These are phyloP conservation scores for Lasiosphaeriaceae sp. DNA, from an alignment of 495 filamentous ascomycete species.

Conservation along the genomic window DNA sequence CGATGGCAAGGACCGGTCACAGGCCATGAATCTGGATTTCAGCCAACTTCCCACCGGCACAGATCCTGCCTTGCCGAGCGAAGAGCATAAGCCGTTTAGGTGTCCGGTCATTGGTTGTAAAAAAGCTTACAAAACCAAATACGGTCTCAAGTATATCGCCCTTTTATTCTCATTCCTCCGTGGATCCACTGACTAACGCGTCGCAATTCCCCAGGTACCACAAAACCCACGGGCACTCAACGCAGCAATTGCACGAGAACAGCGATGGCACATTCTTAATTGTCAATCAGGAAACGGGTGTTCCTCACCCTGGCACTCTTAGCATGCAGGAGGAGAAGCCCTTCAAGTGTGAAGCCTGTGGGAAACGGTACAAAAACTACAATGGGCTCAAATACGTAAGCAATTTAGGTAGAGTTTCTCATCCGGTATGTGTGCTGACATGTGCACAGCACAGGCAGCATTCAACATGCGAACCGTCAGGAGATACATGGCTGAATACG, in stretches of 20 bases:
- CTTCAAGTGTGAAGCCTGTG: constrained; percentile 92
- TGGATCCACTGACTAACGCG: constrained; percentile 31
- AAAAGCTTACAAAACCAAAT: constrained; percentile 99
- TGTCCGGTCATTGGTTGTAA: constrained; percentile 98
- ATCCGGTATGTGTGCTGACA: constrained; percentile 5
- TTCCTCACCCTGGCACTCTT: constrained; percentile 89
- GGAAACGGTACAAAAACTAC: constrained; percentile 98
- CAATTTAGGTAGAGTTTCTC: neutral
- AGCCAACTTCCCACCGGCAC: constrained; percentile 69
- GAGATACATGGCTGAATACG: too few relatives aligned
- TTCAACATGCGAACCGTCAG: constrained; percentile 66
- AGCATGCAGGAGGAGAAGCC: constrained; percentile 99
- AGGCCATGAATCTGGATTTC: constrained; percentile 59
- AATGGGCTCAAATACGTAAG: constrained; percentile 87
- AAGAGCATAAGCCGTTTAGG: constrained; percentile 90
- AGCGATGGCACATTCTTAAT: constrained; percentile 96
- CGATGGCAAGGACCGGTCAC: constrained; percentile 23
- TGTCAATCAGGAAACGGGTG: constrained; percentile 90
- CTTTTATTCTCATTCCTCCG: constrained; percentile 9
- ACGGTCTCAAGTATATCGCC: constrained; percentile 78
- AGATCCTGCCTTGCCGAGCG: constrained; percentile 65
- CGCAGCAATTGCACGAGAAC: constrained; percentile 92
- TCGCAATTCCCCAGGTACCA: constrained; percentile 51
- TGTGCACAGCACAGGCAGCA: constrained; percentile 66
- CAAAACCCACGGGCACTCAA: constrained; percentile 87